Evolutionary conservation across 192 early-diverging fungal genomes (phyloP).

Genomic region (Umbelopsis sp.): DNA sequence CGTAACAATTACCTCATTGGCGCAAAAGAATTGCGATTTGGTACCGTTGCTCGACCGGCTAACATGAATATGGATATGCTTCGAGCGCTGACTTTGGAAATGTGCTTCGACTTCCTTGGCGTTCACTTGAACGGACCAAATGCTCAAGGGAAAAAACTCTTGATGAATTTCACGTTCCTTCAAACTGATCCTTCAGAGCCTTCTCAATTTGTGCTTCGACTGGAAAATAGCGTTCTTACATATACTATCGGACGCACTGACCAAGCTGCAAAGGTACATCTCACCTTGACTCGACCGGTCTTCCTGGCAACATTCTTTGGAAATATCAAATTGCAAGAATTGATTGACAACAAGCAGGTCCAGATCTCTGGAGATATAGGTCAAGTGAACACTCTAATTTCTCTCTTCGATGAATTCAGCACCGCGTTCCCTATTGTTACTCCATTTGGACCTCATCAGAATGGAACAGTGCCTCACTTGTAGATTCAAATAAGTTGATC

Average conservation of each 20-base stretch:
- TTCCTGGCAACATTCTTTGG: not conserved
- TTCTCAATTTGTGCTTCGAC: not conserved
- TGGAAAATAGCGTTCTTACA: slow-evolving; percentile 1
- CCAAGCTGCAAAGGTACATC: not conserved
- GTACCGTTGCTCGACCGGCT: not conserved
- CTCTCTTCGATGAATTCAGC: not conserved
- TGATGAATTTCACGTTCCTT: not conserved
- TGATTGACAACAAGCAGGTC: not conserved
- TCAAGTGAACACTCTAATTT: not conserved
- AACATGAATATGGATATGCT: not conserved
- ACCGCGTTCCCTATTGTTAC: not conserved
- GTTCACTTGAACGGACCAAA: not conserved
- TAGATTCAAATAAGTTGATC: no score
- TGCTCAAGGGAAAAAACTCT: not conserved
- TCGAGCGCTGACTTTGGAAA: not conserved
- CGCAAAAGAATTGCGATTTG: not conserved
- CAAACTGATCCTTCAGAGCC: not conserved
- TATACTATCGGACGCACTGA: not conserved
- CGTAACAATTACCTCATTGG: not conserved
- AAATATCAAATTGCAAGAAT: not conserved
- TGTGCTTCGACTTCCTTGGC: not conserved
- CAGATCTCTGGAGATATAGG: not conserved
- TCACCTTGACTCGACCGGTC: not conserved
- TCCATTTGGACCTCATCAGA: no score
- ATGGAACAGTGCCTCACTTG: no score